Conservation (phyloP, 23 red algal species). For the Agarophyton chilense region DNA sequence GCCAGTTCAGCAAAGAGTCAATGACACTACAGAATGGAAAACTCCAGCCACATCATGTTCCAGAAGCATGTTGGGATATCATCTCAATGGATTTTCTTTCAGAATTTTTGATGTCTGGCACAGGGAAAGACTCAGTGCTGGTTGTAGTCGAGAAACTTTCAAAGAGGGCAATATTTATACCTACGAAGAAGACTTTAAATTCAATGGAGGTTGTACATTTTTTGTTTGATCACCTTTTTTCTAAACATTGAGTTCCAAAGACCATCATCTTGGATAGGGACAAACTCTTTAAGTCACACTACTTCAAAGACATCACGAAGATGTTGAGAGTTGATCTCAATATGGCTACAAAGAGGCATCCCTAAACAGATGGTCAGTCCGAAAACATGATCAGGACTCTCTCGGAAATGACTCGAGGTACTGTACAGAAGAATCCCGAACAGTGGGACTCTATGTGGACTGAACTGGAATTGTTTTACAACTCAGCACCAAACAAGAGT, state of each 20-base stretch:
- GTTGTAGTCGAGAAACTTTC: conserved; percentile 51
- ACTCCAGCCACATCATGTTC: conserved; percentile 34
- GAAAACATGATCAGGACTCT: conserved; percentile 30
- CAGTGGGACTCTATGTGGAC: conserved; percentile 13
- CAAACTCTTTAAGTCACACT: conserved; percentile 32
- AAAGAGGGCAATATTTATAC: conserved; percentile 38
- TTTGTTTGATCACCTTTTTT: conserved; percentile 16
- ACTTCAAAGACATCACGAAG: conserved; percentile 16
- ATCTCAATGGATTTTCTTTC: conserved; percentile 38
- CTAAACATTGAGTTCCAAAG: conserved; percentile 22
- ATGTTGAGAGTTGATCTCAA: conserved; percentile 20
- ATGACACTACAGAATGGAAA: background rate
- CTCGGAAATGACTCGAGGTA: background rate
- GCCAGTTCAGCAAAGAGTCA: background rate
- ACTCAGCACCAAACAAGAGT: background rate
- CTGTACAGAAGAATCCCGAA: conserved; percentile 4
- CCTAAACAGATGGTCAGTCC: conserved; percentile 46
- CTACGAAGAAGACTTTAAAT: conserved; percentile 20
- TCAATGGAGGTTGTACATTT: background rate
- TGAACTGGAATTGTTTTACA: conserved; percentile 30
- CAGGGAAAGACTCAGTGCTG: conserved; percentile 24
- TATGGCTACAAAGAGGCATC: conserved; percentile 14
- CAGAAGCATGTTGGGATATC: conserved; percentile 10
- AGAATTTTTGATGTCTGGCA: background rate
- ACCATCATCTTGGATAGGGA: conserved; percentile 23